These are phyloP conservation scores for Spizellomyces punctatus DNA, from an alignment of 192 early-diverging fungal species.

Conservation along the genomic window DNA sequence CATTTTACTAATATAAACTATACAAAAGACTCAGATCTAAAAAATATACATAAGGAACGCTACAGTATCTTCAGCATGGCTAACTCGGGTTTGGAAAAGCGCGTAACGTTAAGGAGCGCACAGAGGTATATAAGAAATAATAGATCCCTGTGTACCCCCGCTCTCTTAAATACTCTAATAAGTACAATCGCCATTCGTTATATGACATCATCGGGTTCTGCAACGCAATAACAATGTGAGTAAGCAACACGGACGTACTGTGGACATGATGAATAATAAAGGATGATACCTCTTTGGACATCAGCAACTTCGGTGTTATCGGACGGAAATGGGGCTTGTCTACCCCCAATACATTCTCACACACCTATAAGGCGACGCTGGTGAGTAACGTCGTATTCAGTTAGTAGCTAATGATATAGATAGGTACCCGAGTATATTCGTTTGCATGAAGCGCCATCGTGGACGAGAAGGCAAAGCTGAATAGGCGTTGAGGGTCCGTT, in stretches of 20 bases:
- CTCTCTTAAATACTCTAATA: neutral
- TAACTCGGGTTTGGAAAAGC: no score
- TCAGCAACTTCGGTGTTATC: neutral
- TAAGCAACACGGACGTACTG: neutral
- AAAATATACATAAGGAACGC: no score
- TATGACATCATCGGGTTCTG: neutral
- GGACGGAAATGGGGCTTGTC: neutral
- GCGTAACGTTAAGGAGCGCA: neutral
- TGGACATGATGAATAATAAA: neutral
- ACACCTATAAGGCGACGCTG: neutral
- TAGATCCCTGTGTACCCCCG: neutral
- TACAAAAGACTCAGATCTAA: no score
- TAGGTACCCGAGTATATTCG: neutral
- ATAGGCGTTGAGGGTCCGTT: neutral
- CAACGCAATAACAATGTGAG: neutral
- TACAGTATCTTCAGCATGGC: no score
- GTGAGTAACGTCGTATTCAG: no score
- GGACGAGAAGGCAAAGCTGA: neutral
- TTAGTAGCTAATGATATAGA: neutral
- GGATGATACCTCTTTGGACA: neutral
- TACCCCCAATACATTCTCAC: neutral
- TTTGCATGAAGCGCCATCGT: neutral
- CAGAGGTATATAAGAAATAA: neutral
- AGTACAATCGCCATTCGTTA: neutral
- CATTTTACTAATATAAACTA: no score